Base-by-base conservation (phyloP, 371 early-diverging fungal species). In the Mucor indicus region DNA sequence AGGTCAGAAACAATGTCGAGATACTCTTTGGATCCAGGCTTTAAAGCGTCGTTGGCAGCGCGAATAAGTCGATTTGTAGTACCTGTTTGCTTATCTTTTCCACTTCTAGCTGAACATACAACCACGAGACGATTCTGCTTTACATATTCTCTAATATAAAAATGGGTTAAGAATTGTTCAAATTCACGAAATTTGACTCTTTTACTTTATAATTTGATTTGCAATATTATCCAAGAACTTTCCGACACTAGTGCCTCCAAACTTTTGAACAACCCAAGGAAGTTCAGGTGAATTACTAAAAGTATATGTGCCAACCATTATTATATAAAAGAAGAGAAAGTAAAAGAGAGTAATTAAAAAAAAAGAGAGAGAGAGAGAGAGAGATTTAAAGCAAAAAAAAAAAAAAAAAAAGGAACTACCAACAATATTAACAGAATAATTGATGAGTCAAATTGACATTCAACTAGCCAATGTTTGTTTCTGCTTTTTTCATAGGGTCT, bases 221-320 rank as follows among this genome's bases (percentile, higher is more conserved):
- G 77, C 68, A 50, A 86, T 83, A 37, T 64, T 70, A 15, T 77
- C 75, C 38, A 80, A 49, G 53, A 85, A 91, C 69, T 91, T 92
- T 49, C 92, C 90, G 25, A 92, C 79, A 57, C 89, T 89, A 33
- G 92, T 92, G 25, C 92, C 91, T 39, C 92, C 92, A 72, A 89
- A 92, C 74, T 92, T 92, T 60, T 88, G 85, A 23, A 91, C 90
- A 29, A 86, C 57, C 84, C 85, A 88, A 38, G 82, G 83, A 21
- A 67, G 55, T 9, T 54, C 51, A 16, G 72, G 54, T 1, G 46
- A 45, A 21, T 69, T 67, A 21, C 44, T 50, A 22, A 44, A 62
- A 15, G 53, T 41, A 19, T 25, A 54, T 31, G 53, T 35, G 35
- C 48, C 47, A 30, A 31, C 49, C 59, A 53, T 58, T 24, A n/a